Base-by-base conservation (phyloP, 257 asterid species). In the Penstemon eatonii region DNA sequence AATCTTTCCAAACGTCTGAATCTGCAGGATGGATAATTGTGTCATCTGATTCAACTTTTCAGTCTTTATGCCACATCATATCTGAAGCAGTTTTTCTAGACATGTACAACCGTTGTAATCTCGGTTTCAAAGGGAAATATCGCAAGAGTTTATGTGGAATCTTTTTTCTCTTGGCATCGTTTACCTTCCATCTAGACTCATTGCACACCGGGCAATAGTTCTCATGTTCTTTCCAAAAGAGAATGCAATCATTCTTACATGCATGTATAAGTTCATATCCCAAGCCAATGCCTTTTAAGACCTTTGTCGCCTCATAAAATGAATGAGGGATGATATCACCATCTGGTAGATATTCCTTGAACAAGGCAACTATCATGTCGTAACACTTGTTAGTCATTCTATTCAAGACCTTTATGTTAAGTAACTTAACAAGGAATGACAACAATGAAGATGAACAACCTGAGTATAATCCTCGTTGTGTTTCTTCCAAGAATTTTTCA, bases 41-140 rank as follows among this genome's bases (percentile, higher is more conserved):
- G 2, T 10, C 64, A 37, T 37, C 44, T 13, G 65, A 66, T 13
- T 70, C 39, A 36, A 51, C 2, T 9, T n/a, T 3, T 6, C 38
- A 33, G 3, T 70, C 47, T 7, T 70, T 51, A 56, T 71, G 67
- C 77, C 77, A 67, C 47, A 67, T 66, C 63, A 65, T 65, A 11
- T 43, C 11, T 5, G 8, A 0, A 0, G 73, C 54, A 2, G 6
- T 66, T 3, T 52, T 40, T n/a, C 46, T 42, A 3, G 38, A 38
- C 37, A 66, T 51, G 54, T 46, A 69, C 3, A 69, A 36, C 3
- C 19, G 0, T 55, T 56, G 64, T 4, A 69, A 50, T 15, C 68
- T 49, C 7, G 60, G 43, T 25, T 40, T 75, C 4, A 75, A 3
- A 19, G 54, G 61, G 37, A 59, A 59, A 39, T 59, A 38, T 37